These are phyloP conservation scores for Mycosphaerella arachidis DNA, from an alignment of 2,329 filamentous ascomycete genomes.

Conservation along the genomic window DNA sequence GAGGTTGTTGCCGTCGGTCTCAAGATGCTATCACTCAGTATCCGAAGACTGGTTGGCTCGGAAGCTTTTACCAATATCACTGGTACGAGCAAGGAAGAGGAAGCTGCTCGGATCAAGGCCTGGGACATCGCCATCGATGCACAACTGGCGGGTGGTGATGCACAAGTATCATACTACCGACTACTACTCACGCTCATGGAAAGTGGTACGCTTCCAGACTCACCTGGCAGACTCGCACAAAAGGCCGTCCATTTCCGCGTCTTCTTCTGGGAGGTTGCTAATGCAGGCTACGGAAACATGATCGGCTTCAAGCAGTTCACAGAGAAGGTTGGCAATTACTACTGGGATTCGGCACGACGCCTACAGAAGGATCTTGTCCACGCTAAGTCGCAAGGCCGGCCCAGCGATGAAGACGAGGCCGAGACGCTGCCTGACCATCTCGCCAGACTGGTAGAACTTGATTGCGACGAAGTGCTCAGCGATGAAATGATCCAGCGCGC, in stretches of 20 bases:
- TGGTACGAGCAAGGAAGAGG: constrained; percentile 77
- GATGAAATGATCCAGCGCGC: constrained; percentile 75
- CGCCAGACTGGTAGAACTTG: constrained; percentile 67
- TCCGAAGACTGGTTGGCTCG: constrained; percentile 72
- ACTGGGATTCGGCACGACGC: constrained; percentile 76
- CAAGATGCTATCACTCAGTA: constrained; percentile 76
- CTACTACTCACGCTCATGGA: constrained; percentile 82
- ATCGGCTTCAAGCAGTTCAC: constrained; percentile 65
- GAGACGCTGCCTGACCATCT: constrained; percentile 74
- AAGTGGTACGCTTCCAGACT: constrained; percentile 79
- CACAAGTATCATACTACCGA: constrained; percentile 82
- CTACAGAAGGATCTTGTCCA: constrained; percentile 45
- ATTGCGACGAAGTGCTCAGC: constrained; percentile 77
- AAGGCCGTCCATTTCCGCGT: constrained; percentile 90
- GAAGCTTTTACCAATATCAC: constrained; percentile 73
- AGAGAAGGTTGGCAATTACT: constrained; percentile 65
- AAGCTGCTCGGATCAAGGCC: constrained; percentile 79
- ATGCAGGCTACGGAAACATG: constrained; percentile 60
- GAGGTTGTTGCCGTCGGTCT: constrained; percentile 75
- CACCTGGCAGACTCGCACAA: constrained; percentile 78
- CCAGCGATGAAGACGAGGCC: constrained; percentile 45
- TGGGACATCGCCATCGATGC: constrained; percentile 93
- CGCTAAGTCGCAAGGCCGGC: constrained; percentile 23
- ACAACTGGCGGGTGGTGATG: constrained; percentile 84
- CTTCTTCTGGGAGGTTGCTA: constrained; percentile 72